Percentiles rank a stretch among this genome's conserved stretches.
phyloP scores from a whole-genome alignment of 352 stramenopile genomes.

The Phytophthora tubulina region DNA sequence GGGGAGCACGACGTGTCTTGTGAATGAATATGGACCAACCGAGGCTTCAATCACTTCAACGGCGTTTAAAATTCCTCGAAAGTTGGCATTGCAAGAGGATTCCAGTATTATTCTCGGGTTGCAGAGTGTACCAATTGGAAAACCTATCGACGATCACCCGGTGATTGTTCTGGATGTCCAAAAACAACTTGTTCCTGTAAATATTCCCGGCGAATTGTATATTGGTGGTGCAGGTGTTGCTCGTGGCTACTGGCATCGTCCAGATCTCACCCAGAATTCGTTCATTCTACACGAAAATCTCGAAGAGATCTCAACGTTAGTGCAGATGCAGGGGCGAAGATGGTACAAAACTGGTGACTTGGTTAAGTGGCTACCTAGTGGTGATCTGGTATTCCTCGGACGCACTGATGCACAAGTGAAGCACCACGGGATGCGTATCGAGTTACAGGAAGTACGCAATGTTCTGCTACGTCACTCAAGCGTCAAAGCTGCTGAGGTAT shows the following conservation, averaged over 20 bases:
- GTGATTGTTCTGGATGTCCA: conserved; percentile 61
- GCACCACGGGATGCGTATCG: conserved; percentile 82
- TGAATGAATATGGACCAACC: conserved; percentile 67
- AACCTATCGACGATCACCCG: conserved; percentile 56
- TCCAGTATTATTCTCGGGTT: conserved; percentile 10
- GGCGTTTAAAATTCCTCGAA: conserved; percentile 44
- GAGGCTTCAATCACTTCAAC: conserved; percentile 64
- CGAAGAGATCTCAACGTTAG: conserved; percentile 14
- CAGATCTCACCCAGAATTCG: conserved; percentile 45
- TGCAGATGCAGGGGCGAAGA: conserved; percentile 7
- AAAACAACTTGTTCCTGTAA: conserved; percentile 53
- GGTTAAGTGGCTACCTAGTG: conserved; percentile 62
- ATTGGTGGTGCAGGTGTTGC: conserved; percentile 75
- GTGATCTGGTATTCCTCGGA: conserved; percentile 71
- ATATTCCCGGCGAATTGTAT: conserved; percentile 72
- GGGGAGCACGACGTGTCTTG: conserved; percentile 40
- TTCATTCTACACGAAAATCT: conserved; percentile 38
- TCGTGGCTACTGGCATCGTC: conserved; percentile 66
- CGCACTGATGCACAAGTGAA: conserved; percentile 85
- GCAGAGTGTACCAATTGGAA: conserved; percentile 66
- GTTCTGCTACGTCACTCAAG: conserved; percentile 49
- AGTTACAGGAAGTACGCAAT: conserved; percentile 83
- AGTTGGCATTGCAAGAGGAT: conserved; percentile 28
- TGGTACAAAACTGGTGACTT: conserved; percentile 82
- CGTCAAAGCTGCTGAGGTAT: conserved; percentile 60